Conservation (phyloP, 2,329 filamentous ascomycete genomes). For the Diplocarpon mali region DNA sequence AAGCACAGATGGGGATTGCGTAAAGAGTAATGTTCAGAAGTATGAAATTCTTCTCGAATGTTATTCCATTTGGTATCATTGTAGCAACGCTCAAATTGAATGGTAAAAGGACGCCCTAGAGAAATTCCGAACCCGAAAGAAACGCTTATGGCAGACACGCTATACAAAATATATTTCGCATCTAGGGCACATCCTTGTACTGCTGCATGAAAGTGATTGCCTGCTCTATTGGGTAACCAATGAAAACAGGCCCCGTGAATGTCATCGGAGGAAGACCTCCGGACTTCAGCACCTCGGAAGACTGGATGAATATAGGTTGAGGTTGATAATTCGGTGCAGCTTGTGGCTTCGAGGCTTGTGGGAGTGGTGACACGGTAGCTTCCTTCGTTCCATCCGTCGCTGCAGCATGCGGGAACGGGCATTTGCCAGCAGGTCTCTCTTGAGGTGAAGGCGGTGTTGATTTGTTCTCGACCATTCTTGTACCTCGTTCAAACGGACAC, state of each 20-base stretch:
- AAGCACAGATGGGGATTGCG: conserved; percentile 1
- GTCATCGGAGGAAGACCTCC: conserved; percentile 53
- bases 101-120: background rate
- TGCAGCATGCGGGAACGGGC: conserved; percentile 30
- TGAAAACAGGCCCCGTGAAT: conserved; percentile 88
- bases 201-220: conserved; percentile 62
- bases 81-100: background rate
- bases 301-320: conserved; percentile 44
- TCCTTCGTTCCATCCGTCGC: conserved; percentile 4
- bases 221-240: conserved; percentile 79
- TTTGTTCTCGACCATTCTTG: conserved; percentile 6
- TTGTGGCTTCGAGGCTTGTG: conserved; percentile 29
- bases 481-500: conserved; percentile 41
- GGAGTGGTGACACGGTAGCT: conserved; percentile 10
- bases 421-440: conserved; percentile 12
- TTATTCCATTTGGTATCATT: background rate
- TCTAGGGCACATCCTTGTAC: conserved; percentile 19
- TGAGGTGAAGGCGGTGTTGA: conserved; percentile 3
- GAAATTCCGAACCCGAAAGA: background rate
- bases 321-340: conserved; percentile 24
- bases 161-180: background rate
- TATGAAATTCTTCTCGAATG: background rate
- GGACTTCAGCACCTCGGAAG: conserved; percentile 25
- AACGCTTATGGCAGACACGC: background rate
- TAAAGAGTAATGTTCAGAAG: background rate